Base-by-base conservation (phyloP, 2,329 filamentous ascomycete genomes). In the Ceratocystis ficicola region DNA sequence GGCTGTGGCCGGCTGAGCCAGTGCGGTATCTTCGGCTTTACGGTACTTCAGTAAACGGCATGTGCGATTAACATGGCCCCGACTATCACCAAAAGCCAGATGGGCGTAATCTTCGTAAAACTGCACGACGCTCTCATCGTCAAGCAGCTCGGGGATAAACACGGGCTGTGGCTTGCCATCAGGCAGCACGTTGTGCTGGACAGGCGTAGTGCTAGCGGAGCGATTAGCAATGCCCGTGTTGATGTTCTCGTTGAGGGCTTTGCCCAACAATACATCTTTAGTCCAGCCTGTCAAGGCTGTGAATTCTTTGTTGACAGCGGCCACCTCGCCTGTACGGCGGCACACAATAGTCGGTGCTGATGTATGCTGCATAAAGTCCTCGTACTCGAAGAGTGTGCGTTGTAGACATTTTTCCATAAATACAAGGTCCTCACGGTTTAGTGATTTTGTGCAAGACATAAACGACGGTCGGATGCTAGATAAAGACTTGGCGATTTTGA, bases 331-430 rank as follows among this genome's bases (percentile, higher is more conserved):
- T 0, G 92, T 96, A 61, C 94, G 85, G 61, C 94, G 86, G 72
- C 90, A 95, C 30, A 97, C 90, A 67, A 99, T 85, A 0, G 92
- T 95, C 0, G 94, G 94, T 3, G 91, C 95, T 48, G 90, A 90
- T 68, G 88, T 90, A 69, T 90, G 86, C 66, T 89, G 86, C 78
- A 96, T 88, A 70, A 95, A 94, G 69, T 95, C 90, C 73, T 97
- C 90, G 72, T 95, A 95, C 73, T 96, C 91, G 72, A 91, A 90
- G 10, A 97, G 80, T 0, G 90, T 95, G 46, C 94, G 85, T 75
- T 99, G 94, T 73, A 97, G 90, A 72, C 89, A 95, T 76, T 95
- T 95, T 75, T 99, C 94, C 88, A 96, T 96, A 74, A 97, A 96
- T 25, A 99, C 86, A 32, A 97, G 79, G 74, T 99, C 94, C 71